phyloP scores from a whole-genome alignment of 1,284 basidiomycete species.

The Heliocybe sulcata region DNA sequence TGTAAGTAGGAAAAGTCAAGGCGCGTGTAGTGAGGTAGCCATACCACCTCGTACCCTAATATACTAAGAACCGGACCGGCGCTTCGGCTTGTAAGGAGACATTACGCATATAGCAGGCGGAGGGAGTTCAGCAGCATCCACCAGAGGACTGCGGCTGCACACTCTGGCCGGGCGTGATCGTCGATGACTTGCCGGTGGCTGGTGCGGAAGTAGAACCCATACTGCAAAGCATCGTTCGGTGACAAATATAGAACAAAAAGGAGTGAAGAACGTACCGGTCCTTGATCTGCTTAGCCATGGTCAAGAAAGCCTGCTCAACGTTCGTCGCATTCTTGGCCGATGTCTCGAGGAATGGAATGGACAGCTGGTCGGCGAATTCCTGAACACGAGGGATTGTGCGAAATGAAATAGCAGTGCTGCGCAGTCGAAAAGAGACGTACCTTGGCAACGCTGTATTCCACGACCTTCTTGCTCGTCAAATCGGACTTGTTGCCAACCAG shows the following conservation, averaged over 20 bases:
- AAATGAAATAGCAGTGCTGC: not conserved
- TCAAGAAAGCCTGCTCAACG: constrained; percentile 99
- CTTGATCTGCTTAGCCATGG: constrained; percentile 99
- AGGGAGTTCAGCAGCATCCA: constrained; percentile 60
- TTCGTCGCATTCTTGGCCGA: constrained; percentile 99
- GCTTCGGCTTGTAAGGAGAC: not conserved
- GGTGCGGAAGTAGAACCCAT: constrained; percentile 73
- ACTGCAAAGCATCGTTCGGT: constrained; percentile 28
- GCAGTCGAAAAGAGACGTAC: constrained; percentile 30
- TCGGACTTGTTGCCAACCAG: constrained; percentile 99
- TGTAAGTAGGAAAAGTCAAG: not conserved
- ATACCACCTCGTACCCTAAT: not conserved
- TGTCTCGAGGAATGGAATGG: constrained; percentile 97
- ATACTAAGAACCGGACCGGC: not conserved
- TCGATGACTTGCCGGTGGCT: constrained; percentile 63
- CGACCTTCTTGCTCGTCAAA: constrained; percentile 97
- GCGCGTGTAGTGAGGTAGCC: not conserved
- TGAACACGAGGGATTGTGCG: constrained; percentile 20
- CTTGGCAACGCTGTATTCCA: constrained; percentile 97
- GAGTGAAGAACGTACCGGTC: constrained; percentile 56
- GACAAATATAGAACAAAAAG: not conserved
- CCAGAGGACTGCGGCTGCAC: constrained; percentile 68
- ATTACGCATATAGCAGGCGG: not conserved
- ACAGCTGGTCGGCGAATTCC: constrained; percentile 95
- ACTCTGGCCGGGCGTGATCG: constrained; percentile 69